A percentile compares a stretch with the other conserved stretches of the same genome.
These are phyloP conservation scores for Keqinozyma sinolaborantium DNA, from an alignment of 1,139 yeast species.

Conservation along the genomic window DNA sequence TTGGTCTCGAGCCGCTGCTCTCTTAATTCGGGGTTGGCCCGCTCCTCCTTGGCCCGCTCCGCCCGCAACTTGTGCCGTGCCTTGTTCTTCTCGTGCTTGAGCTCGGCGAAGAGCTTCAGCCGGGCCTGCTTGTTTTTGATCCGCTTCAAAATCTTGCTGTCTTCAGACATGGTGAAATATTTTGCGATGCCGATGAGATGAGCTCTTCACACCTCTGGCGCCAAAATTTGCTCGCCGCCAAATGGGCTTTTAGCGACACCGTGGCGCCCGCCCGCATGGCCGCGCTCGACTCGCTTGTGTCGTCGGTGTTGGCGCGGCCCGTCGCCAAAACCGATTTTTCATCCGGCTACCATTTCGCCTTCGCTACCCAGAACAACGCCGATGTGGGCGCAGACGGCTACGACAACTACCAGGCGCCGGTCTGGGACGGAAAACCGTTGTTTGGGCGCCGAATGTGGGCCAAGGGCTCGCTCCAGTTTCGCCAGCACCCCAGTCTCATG, in stretches of 20 bases:
- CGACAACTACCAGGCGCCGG: constrained; percentile 77
- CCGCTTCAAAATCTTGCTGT: constrained; percentile 29
- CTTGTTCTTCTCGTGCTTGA: constrained; percentile 73
- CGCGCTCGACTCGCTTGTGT: constrained; percentile 6
- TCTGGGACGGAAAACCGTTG: constrained; percentile 16
- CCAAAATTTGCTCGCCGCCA: background rate
- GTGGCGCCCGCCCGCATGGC: constrained; percentile 6
- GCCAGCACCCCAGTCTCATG: constrained; percentile 21
- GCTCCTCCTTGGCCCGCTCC: constrained; percentile 79
- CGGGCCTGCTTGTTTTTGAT: constrained; percentile 77
- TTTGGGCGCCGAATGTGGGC: constrained; percentile 79
- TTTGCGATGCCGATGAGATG: constrained; percentile 4
- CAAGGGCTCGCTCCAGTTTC: constrained; percentile 56
- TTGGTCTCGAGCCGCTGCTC: constrained; percentile 77
- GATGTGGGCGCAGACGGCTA: constrained; percentile 72
- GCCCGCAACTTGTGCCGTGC: constrained; percentile 73
- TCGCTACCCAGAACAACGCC: constrained; percentile 49
- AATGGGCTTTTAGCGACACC: constrained; percentile 12
- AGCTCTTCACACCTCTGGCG: constrained; percentile 1
- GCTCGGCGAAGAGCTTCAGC: constrained; percentile 70
- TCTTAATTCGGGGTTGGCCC: constrained; percentile 74
- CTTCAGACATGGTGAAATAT: constrained; percentile 10
- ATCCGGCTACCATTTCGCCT: constrained; percentile 64
- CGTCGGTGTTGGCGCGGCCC: background rate
- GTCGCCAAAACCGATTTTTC: constrained; percentile 5